Conservation (phyloP, 495 filamentous ascomycete genomes). For the Penicillium roqueforti region DNA sequence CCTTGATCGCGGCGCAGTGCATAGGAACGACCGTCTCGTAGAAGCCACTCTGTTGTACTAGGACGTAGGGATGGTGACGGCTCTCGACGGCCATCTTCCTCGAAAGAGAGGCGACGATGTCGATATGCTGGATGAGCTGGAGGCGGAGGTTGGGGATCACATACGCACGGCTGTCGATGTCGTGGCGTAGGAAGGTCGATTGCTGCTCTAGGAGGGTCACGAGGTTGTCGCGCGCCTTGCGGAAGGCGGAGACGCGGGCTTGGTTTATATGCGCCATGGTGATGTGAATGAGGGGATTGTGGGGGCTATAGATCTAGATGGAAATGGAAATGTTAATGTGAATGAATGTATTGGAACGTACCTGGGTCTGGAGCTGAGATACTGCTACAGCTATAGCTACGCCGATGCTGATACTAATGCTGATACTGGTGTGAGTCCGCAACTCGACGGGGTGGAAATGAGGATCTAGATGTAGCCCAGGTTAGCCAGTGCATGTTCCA, state of each 20-base stretch:
- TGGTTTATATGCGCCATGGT: background rate
- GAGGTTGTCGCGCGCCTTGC: background rate
- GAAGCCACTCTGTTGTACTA: background rate
- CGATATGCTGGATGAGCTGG: background rate
- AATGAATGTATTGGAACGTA: background rate
- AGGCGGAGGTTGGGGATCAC: background rate
- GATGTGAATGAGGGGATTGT: background rate
- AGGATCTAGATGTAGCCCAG: background rate
- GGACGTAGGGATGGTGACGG: background rate
- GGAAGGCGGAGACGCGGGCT: background rate
- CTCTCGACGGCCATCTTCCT: background rate
- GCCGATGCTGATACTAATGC: no score
- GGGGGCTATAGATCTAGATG: background rate
- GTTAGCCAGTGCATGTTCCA: background rate
- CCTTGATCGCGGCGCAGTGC: conserved; percentile 1
- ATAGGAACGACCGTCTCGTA: background rate
- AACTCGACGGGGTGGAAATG: background rate
- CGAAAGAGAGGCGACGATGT: background rate
- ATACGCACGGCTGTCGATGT: background rate
- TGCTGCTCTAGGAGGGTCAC: background rate
- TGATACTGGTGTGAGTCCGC: background rate
- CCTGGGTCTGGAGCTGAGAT: background rate
- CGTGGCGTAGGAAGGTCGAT: background rate
- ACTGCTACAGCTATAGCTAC: background rate
- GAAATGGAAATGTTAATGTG: background rate